These are phyloP conservation scores for Nosema granulosis DNA, from an alignment of 371 early-diverging fungal species.

Conservation along the genomic window DNA sequence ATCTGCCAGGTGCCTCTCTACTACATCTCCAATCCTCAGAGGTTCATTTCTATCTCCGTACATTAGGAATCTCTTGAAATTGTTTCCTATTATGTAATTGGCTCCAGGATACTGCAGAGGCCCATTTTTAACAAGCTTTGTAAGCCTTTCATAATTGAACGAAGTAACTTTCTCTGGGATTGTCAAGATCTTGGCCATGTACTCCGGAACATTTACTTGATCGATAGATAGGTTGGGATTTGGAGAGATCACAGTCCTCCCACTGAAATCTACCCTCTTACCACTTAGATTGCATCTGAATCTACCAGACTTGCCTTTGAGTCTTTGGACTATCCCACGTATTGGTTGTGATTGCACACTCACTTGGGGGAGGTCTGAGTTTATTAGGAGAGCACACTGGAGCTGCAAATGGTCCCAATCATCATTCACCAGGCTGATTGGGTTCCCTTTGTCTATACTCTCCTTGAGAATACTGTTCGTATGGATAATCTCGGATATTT, in stretches of 20 bases:
- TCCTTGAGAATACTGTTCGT: constrained; percentile 79
- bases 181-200: constrained; percentile 87
- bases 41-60: constrained; percentile 74
- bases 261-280: constrained; percentile 98
- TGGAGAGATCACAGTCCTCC: constrained; percentile 96
- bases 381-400: constrained; percentile 88
- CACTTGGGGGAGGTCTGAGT: constrained; percentile 78
- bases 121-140: constrained; percentile 74
- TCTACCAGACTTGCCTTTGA: constrained; percentile 98
- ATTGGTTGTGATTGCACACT: constrained; percentile 68
- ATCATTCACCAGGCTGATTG: constrained; percentile 71
- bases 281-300: constrained; percentile 98
- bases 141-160: constrained; percentile 78
- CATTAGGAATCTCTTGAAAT: constrained; percentile 71
- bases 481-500: constrained; percentile 87
- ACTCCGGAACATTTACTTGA: constrained; percentile 86
- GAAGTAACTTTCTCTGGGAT: constrained; percentile 87
- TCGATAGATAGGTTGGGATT: constrained; percentile 97
- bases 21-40: constrained; percentile 81
- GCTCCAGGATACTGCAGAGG: constrained; percentile 88
- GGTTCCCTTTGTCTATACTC: constrained; percentile 76
- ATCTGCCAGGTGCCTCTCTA: constrained; percentile 88
- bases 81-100: constrained; percentile 73
- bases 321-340: constrained; percentile 83
- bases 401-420: constrained; percentile 95